Evolutionary conservation across 768 basidiomycete genomes (phyloP).

Genomic region (Exidia glandulosa): DNA sequence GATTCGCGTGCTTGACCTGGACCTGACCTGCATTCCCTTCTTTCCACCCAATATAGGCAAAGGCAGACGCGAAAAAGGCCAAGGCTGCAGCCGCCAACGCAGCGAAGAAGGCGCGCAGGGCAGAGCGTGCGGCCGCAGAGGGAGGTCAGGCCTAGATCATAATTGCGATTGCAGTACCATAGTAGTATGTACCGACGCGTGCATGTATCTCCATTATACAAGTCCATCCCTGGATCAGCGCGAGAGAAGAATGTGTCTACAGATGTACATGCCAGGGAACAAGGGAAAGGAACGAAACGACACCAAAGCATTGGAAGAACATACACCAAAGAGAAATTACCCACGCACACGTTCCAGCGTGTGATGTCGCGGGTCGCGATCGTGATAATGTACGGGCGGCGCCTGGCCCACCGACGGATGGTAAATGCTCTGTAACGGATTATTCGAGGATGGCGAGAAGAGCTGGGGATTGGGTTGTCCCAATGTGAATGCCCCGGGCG

Average conservation of each 20-base stretch:
- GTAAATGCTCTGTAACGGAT: background rate
- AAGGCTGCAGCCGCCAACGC: slow-evolving; percentile 81
- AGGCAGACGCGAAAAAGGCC: slow-evolving; percentile 72
- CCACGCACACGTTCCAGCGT: background rate
- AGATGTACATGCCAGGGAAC: background rate
- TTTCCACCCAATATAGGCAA: slow-evolving; percentile 30
- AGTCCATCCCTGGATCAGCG: background rate
- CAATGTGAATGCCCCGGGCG: background rate
- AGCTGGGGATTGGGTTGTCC: background rate
- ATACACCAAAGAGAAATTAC: background rate
- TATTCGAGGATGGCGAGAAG: background rate
- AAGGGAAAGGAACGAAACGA: background rate
- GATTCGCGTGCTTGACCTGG: background rate
- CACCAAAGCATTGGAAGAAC: background rate
- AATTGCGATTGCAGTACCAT: background rate
- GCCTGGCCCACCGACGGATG: background rate
- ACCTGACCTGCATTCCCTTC: background rate
- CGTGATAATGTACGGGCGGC: background rate
- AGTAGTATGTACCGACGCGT: background rate
- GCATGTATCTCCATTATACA: background rate
- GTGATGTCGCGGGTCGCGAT: background rate
- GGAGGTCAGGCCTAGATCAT: background rate
- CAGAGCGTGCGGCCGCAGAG: slow-evolving; percentile 31
- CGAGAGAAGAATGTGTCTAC: background rate
- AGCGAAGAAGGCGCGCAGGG: slow-evolving; percentile 78